phyloP scores from a whole-genome alignment of 371 early-diverging fungal genomes.

The Entomophthora muscae region DNA sequence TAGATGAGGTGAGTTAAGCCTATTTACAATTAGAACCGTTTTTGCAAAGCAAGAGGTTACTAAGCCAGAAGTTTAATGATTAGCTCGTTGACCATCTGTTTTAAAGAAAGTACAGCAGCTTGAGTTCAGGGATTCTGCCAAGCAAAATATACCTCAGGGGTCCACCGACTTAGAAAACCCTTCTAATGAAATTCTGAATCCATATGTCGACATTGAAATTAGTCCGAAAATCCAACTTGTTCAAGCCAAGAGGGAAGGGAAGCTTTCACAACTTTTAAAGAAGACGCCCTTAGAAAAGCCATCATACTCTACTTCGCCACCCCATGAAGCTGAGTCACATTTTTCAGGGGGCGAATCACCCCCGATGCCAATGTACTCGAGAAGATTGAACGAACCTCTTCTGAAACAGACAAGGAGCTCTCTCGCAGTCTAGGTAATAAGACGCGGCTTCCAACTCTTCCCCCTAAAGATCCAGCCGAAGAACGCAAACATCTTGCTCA shows the following conservation, averaged over 20 bases:
- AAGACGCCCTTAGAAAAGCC: not conserved
- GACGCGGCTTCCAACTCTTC: not conserved
- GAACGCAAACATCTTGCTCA: not conserved
- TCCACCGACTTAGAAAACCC: not conserved
- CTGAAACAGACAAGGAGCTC: not conserved
- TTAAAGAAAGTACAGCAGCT: not conserved
- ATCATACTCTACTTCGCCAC: not conserved
- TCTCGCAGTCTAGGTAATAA: not conserved
- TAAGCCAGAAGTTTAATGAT: not conserved
- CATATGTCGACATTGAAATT: not conserved
- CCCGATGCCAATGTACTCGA: not conserved
- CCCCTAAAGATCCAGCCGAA: constrained; percentile 4
- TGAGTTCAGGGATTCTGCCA: not conserved
- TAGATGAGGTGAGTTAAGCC: not conserved
- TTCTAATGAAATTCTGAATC: not conserved
- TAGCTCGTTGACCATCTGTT: not conserved
- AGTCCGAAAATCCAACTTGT: not conserved
- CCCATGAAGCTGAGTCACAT: not conserved
- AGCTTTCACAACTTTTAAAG: not conserved
- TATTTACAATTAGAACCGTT: not conserved
- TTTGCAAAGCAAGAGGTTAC: not conserved
- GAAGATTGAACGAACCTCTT: not conserved
- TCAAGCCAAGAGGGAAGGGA: not conserved
- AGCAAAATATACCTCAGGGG: not conserved
- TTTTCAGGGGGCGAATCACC: not conserved